phyloP scores from a whole-genome alignment of 192 early-diverging fungal species.

The Mortierella antarctica region DNA sequence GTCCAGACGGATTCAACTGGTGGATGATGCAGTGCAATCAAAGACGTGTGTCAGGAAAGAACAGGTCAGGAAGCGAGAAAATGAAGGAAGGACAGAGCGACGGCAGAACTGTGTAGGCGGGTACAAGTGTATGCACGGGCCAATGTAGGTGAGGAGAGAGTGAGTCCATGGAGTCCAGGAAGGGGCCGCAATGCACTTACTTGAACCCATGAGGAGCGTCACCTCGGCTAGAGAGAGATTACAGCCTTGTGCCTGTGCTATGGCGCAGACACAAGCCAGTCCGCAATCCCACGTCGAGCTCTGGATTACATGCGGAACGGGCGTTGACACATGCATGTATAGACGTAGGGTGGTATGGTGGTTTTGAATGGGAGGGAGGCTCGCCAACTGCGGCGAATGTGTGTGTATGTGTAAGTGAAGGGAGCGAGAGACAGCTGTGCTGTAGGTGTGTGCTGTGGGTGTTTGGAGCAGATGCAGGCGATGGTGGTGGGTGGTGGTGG shows the following conservation, averaged over 20 bases:
- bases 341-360: background rate
- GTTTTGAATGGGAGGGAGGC: background rate
- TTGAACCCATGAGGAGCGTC: background rate
- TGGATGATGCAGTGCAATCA: background rate
- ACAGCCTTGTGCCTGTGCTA: constrained; percentile 71
- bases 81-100: background rate
- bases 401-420: background rate
- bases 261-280: constrained; percentile 85
- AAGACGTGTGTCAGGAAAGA: background rate
- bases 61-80: background rate
- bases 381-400: background rate
- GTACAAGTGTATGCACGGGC: background rate
- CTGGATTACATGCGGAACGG: constrained; percentile 50
- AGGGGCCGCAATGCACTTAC: constrained; percentile 49
- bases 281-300: constrained; percentile 88
- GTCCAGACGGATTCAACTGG: constrained; percentile 84
- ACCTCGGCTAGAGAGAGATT: constrained; percentile 68
- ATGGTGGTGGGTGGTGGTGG: background rate
- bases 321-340: constrained; percentile 47
- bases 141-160: no score
- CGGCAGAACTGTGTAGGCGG: background rate
- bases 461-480: no score
- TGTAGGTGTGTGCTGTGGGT: no score
- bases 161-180: background rate
- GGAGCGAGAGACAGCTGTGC: no score